Conservation (phyloP, 371 early-diverging fungal species). For the Astathelohania contejeani region DNA sequence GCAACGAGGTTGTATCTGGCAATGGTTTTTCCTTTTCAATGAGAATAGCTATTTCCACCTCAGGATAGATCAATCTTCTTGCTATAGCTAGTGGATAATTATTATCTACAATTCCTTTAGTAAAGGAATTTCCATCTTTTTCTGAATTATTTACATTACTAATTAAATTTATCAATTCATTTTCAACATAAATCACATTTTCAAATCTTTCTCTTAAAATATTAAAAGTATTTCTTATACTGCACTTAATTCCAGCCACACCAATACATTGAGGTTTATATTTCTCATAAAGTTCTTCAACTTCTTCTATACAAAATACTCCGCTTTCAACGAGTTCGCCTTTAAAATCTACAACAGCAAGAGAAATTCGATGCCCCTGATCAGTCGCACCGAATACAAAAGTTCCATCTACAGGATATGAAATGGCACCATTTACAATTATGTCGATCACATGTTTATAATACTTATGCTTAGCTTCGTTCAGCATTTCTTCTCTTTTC, state of each 20-base stretch:
- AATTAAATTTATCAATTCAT: neutral
- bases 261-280: neutral
- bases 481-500: neutral
- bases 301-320: neutral
- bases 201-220: neutral
- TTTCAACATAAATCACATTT: neutral
- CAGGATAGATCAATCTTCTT: slow-evolving; percentile 10
- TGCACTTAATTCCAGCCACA: neutral
- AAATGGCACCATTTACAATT: neutral
- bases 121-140: neutral
- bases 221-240: neutral
- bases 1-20: neutral
- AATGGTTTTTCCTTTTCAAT: neutral
- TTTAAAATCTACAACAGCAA: neutral
- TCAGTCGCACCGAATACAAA: neutral
- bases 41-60: slow-evolving; percentile 8
- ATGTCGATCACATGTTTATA: neutral
- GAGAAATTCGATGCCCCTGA: neutral
- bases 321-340: slow-evolving; percentile 1
- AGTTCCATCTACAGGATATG: too few species aligned
- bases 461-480: neutral
- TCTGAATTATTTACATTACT: neutral
- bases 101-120: neutral
- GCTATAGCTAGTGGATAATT: neutral
- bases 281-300: neutral